Evolutionary conservation across 106 monocot genomes (phyloP), one percentile per base, ranked within the genome.

Genomic region (Dendrobium chrysotoxum): DNA sequence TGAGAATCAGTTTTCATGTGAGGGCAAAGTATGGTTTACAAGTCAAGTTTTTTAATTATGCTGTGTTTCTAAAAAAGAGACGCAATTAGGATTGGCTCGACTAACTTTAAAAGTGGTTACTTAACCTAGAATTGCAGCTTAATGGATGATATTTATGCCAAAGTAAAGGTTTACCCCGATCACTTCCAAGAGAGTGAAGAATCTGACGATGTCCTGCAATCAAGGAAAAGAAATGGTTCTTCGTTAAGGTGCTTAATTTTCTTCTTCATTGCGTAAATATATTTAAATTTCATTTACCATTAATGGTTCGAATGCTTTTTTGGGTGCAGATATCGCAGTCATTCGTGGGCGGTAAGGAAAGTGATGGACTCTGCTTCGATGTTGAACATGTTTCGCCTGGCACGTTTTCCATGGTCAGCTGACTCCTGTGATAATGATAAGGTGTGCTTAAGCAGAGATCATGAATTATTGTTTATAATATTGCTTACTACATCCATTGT

Each of bases 121-220:
- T 9, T 7, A 68, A 30, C 0, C 1, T 4, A 39, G 5, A 65
- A 71, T 35, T 71, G 71, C 72, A 74, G 47, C 76, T 87, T 72
- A 76, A 93, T 96, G 96, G 96, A 90, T 85, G 93, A 90, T 90
- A 76, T 87, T 35, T 86, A 80, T 86, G 89, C 90, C 80, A 91
- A 88, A 79, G 31, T 93, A 65, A 86, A 93, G 41, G 83, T 96
- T 76, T 85, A 83, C 76, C 89, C 86, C 21, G 39, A 96, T 47
- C 88, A 96, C 76, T 96, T 96, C 82, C 84, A 89, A 78, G 79
- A 84, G 11, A 76, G 76, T 67, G 77, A 83, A 79, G 79, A 77
- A 78, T 80, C 87, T 81, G 78, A 90, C 28, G 87, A 90, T 26
- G 78, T 65, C 47, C 40, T 35, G 17, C 86, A 79, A 61, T 53